Conservation (phyloP, 305 asterid genomes). For the Solanum hybrid region DNA sequence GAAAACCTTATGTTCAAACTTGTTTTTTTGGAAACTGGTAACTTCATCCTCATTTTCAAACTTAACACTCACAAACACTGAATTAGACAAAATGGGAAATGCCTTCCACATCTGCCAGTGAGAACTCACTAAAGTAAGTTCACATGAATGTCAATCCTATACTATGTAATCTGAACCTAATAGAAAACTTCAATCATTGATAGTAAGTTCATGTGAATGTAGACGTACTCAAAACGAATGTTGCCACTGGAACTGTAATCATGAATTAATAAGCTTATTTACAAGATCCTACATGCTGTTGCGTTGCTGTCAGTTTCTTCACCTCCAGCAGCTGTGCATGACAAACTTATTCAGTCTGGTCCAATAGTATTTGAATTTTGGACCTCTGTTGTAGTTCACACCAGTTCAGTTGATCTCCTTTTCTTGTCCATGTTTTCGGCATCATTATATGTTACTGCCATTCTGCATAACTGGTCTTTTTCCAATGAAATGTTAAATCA, state of each 20-base stretch:
- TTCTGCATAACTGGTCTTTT: conserved; percentile 10
- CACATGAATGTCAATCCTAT: neutral
- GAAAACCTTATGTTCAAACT: neutral
- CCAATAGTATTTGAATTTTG: neutral
- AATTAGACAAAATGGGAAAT: neutral
- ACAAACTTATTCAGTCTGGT: neutral
- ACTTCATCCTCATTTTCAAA: neutral
- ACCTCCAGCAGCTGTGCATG: neutral
- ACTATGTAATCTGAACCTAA: neutral
- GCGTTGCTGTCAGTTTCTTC: neutral
- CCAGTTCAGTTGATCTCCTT: neutral
- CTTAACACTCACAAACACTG: neutral
- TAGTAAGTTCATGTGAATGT: neutral
- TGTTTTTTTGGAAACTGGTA: neutral
- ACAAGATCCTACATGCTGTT: neutral
- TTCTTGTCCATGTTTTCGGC: neutral
- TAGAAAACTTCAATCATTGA: neutral
- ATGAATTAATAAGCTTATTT: neutral
- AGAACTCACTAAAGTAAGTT: neutral
- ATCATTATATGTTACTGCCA: conserved; percentile 6
- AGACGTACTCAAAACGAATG: neutral
- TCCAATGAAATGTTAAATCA: conserved; percentile 18
- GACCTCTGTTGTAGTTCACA: neutral
- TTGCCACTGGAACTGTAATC: neutral
- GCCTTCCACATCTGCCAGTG: neutral